Percentiles rank a stretch among this genome's conserved stretches.
These are phyloP conservation scores for carrot (Daucus carota) DNA, from an alignment of 129 eudicot genomes.

Conservation along the genomic window DNA sequence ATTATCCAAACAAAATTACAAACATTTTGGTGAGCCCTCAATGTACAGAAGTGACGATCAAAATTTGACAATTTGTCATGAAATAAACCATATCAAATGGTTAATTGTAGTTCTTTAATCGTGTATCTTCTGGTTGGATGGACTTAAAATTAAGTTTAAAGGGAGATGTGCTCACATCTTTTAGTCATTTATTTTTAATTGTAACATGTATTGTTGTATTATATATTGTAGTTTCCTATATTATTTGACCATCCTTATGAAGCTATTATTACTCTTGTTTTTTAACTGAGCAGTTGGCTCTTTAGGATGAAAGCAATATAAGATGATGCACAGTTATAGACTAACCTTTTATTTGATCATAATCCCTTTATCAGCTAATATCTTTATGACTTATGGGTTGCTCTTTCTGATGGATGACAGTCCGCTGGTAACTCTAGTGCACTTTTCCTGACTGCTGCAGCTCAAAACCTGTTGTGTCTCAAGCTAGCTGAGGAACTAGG, in stretches of 20 bases:
- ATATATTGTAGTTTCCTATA: background rate
- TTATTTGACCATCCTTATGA: background rate
- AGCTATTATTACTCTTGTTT: background rate
- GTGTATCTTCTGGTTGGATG: background rate
- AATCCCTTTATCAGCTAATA: background rate
- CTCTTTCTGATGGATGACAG: conserved; percentile 31
- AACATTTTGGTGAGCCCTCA: background rate
- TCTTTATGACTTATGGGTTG: conserved; percentile 14
- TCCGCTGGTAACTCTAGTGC: conserved; percentile 54
- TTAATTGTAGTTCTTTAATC: background rate
- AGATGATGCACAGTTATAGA: too few species aligned
- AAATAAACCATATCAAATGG: too few species aligned
- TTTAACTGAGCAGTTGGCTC: background rate
- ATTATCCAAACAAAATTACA: background rate
- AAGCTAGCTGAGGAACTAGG: conserved; percentile 51
- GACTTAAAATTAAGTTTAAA: background rate
- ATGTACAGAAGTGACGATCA: background rate
- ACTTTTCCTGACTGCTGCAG: conserved; percentile 68
- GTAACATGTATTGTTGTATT: background rate
- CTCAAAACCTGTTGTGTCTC: conserved; percentile 54
- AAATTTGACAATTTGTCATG: background rate
- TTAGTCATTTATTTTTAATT: background rate
- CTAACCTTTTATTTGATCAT: background rate
- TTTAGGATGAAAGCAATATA: background rate
- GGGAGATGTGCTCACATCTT: background rate